Evolutionary conservation across 2,329 filamentous ascomycete genomes (phyloP).

Genomic region (Aspergillus transmontanensis): DNA sequence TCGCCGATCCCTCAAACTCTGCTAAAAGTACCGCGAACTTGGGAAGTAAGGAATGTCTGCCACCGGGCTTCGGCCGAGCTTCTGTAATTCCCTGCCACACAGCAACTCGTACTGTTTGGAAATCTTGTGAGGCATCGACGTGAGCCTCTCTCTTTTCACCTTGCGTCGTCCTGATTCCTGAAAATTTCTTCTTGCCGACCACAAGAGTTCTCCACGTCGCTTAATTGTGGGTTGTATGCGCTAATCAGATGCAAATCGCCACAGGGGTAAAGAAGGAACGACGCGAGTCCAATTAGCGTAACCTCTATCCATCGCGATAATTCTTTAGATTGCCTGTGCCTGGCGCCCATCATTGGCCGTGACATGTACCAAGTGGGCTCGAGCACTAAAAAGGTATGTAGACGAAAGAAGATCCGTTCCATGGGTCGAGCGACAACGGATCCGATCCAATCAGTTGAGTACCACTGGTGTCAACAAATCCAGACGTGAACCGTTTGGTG

Average conservation of each 20-base stretch:
- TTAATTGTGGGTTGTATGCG: background rate
- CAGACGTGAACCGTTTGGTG: background rate
- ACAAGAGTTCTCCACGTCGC: background rate
- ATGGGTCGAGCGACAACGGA: background rate
- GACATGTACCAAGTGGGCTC: background rate
- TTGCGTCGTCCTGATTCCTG: no score
- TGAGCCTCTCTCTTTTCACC: background rate
- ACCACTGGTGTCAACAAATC: background rate
- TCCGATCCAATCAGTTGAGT: background rate
- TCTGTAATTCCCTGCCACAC: background rate
- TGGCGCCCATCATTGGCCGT: background rate
- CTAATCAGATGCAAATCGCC: background rate
- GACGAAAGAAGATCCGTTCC: background rate
- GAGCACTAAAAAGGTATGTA: background rate
- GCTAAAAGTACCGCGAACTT: background rate
- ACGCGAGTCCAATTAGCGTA: background rate
- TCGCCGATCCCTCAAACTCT: conserved; percentile 12
- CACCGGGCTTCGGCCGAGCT: background rate
- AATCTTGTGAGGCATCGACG: background rate
- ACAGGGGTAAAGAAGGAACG: background rate
- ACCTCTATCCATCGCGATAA: background rate
- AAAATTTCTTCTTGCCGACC: background rate
- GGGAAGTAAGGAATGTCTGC: conserved; percentile 6
- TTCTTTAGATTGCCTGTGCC: background rate
- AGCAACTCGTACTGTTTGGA: background rate